Evolutionary conservation across 2,329 filamentous ascomycete species (phyloP).

Genomic region (Incumbomyces lentus): DNA sequence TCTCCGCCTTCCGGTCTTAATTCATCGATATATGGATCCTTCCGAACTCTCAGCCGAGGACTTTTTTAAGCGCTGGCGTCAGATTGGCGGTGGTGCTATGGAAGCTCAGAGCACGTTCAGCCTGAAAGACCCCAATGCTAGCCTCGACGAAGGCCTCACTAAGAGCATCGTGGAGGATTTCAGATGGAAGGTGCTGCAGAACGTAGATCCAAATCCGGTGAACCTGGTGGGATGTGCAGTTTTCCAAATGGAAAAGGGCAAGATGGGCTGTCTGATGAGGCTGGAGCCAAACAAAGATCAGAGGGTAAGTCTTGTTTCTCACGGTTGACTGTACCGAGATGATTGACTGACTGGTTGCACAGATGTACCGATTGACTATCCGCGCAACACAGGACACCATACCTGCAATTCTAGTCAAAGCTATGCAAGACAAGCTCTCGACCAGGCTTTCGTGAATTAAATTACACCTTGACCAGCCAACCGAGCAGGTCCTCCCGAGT

Average conservation of each 20-base stretch:
- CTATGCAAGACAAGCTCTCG: conserved; percentile 79
- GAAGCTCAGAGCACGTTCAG: conserved; percentile 85
- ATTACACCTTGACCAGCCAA: not conserved
- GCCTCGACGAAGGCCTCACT: conserved; percentile 62
- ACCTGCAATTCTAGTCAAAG: conserved; percentile 65
- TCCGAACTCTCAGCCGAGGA: conserved; percentile 80
- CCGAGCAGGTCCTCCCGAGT: too few relatives aligned
- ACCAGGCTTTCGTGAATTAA: not conserved
- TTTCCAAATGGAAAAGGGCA: conserved; percentile 68
- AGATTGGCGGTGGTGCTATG: conserved; percentile 79
- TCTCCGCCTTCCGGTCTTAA: conserved; percentile 73
- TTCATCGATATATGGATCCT: conserved; percentile 95
- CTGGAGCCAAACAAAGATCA: conserved; percentile 89
- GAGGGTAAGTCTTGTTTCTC: conserved; percentile 54
- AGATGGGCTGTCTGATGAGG: conserved; percentile 86
- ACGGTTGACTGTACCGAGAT: not conserved
- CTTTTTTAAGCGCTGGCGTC: conserved; percentile 99
- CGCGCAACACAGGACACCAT: conserved; percentile 87
- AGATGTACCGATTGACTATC: conserved; percentile 95
- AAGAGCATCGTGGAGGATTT: conserved; percentile 61
- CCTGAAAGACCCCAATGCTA: conserved; percentile 46
- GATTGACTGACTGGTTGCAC: not conserved
- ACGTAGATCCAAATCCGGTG: conserved; percentile 83
- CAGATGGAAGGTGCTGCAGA: conserved; percentile 74
- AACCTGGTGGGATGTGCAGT: conserved; percentile 86